Conservation (phyloP, 2,329 filamentous ascomycete genomes). For the Aspergillus quadrilineatus region DNA sequence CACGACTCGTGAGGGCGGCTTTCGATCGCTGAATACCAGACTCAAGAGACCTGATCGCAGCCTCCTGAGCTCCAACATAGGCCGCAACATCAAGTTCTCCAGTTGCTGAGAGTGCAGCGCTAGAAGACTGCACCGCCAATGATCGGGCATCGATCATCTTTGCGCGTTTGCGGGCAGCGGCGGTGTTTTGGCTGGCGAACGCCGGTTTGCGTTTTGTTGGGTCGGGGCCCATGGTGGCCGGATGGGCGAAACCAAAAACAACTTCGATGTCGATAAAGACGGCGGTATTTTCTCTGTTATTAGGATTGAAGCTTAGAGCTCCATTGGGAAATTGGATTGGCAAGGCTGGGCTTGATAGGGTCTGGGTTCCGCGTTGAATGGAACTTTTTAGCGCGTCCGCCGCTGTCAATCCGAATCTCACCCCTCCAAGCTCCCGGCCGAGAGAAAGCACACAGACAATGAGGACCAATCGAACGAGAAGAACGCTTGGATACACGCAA, state of each 20-base stretch:
- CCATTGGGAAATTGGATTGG: neutral
- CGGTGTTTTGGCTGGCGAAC: conserved; percentile 23
- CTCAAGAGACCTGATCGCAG: conserved; percentile 83
- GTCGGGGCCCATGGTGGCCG: conserved; percentile 34
- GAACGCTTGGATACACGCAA: conserved; percentile 15
- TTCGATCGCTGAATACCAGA: conserved; percentile 76
- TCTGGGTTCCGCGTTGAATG: conserved; percentile 15
- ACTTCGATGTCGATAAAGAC: neutral
- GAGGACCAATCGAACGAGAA: conserved; percentile 18
- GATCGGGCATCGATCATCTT: conserved; percentile 46
- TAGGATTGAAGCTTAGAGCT: neutral
- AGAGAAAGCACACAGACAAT: conserved; percentile 15
- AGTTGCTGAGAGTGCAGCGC: conserved; percentile 54
- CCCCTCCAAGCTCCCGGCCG: conserved; percentile 18
- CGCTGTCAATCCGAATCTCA: neutral
- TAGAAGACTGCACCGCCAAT: conserved; percentile 46
- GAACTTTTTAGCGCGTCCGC: conserved; percentile 24
- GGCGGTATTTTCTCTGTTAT: neutral
- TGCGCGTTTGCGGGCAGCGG: conserved; percentile 42
- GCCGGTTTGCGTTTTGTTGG: conserved; percentile 35
- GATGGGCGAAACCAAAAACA: neutral
- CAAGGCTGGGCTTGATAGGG: neutral
- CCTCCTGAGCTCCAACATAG: conserved; percentile 82
- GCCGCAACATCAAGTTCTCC: conserved; percentile 82
- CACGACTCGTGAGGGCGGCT: conserved; percentile 62